A percentile compares a stretch with the other conserved stretches of the same genome.
phyloP scores from a whole-genome alignment of 176 grass and related monocot species.

The Carex myosuroides region DNA sequence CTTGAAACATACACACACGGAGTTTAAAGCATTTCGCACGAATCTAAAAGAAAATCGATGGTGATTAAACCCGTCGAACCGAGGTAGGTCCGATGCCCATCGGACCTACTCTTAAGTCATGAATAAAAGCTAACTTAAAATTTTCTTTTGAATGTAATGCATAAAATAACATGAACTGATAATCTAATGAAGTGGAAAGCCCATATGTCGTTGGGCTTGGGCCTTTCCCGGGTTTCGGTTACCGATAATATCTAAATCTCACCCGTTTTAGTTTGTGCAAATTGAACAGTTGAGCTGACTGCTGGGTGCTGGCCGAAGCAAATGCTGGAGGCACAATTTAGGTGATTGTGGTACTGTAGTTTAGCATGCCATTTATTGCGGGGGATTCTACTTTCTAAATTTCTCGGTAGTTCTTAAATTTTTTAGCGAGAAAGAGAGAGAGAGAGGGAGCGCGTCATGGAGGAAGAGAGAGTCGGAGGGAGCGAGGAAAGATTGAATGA shows the following conservation, averaged over 20 bases:
- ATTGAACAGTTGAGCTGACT: not conserved
- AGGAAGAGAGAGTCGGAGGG: not conserved
- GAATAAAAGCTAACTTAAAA: too few species aligned
- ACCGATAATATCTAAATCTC: not conserved
- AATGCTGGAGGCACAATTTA: not conserved
- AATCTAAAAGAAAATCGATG: too few species aligned
- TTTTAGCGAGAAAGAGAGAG: not conserved
- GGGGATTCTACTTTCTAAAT: not conserved
- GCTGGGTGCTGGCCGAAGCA: too few species aligned
- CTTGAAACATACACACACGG: too few species aligned
- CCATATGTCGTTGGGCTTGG: not conserved
- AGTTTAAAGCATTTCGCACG: too few species aligned
- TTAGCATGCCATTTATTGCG: not conserved
- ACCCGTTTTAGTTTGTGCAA: not conserved
- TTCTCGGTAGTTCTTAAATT: not conserved
- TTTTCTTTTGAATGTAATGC: too few species aligned
- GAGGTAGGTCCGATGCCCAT: too few species aligned
- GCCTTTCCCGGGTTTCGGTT: not conserved
- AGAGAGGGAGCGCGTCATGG: not conserved
- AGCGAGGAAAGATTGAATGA: not conserved
- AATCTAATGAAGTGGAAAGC: not conserved
- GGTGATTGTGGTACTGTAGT: not conserved
- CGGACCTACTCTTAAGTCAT: too few species aligned
- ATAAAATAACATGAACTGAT: too few species aligned
- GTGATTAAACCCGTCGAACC: too few species aligned